Evolutionary conservation across 305 asterid genomes (phyloP).

Genomic region (Fraxinus nigra): DNA sequence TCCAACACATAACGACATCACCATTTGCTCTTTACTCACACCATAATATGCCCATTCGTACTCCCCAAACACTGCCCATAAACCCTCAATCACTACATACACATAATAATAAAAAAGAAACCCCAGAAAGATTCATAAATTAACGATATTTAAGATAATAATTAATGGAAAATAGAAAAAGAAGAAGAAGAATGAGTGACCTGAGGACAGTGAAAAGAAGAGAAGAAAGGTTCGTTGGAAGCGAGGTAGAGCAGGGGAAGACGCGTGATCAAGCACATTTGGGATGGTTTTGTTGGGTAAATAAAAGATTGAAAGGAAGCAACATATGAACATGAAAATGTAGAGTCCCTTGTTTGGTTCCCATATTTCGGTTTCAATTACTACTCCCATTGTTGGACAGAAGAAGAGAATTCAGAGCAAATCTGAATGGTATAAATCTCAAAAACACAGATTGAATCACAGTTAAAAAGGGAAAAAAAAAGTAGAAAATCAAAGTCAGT

Average conservation of each 20-base stretch:
- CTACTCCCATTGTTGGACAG: slow-evolving; percentile 59
- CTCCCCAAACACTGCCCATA: slow-evolving; percentile 78
- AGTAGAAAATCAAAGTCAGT: neutral
- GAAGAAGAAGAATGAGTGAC: slow-evolving; percentile 24
- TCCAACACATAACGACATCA: slow-evolving; percentile 54
- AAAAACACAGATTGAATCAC: slow-evolving; percentile 8
- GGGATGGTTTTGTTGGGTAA: slow-evolving; percentile 41
- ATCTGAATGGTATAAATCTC: slow-evolving; percentile 13
- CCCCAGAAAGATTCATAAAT: neutral
- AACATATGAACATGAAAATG: slow-evolving; percentile 49
- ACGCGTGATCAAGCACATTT: slow-evolving; percentile 62
- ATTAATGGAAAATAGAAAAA: neutral
- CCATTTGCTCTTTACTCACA: slow-evolving; percentile 60
- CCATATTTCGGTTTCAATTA: slow-evolving; percentile 71
- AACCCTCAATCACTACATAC: slow-evolving; percentile 60
- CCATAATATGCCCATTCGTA: slow-evolving; percentile 62
- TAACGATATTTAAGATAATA: neutral
- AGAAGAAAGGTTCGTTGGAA: slow-evolving; percentile 65
- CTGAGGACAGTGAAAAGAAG: slow-evolving; percentile 69
- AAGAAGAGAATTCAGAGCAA: slow-evolving; percentile 3
- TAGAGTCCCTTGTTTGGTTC: slow-evolving; percentile 58
- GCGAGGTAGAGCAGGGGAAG: slow-evolving; percentile 49
- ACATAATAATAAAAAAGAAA: slow-evolving; percentile 2
- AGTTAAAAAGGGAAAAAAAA: neutral
- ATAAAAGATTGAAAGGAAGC: slow-evolving; percentile 53